These are phyloP conservation scores for Nepenthes mirabilis DNA, from an alignment of 148 eudicot species.

Conservation along the genomic window DNA sequence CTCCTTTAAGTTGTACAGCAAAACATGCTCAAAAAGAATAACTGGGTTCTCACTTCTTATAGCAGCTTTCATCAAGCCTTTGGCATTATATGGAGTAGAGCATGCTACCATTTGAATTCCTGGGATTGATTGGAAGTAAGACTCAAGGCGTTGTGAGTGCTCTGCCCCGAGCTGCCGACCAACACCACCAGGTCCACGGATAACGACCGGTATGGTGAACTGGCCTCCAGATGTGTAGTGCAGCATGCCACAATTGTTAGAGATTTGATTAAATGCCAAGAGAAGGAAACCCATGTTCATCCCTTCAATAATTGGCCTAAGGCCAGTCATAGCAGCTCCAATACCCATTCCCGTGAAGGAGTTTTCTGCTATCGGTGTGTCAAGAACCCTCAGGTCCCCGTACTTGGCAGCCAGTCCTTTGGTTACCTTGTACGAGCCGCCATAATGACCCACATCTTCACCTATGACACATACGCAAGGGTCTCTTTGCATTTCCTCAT, in stretches of 20 bases:
- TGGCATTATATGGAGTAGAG: slow-evolving; percentile 82
- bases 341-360: slow-evolving; percentile 89
- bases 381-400: slow-evolving; percentile 78
- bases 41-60: slow-evolving; percentile 82
- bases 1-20: slow-evolving; percentile 81
- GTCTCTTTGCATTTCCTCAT: slow-evolving; percentile 89
- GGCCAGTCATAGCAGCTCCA: slow-evolving; percentile 93
- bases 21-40: slow-evolving; percentile 77
- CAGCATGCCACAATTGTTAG: slow-evolving; percentile 85
- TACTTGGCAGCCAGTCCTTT: slow-evolving; percentile 59
- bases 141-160: slow-evolving; percentile 79
- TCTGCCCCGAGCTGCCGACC: slow-evolving; percentile 93
- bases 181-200: slow-evolving; percentile 90
- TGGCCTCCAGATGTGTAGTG: slow-evolving; percentile 96
- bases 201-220: slow-evolving; percentile 73
- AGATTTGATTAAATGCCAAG: slow-evolving; percentile 80
- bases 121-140: slow-evolving; percentile 74
- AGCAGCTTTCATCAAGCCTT: slow-evolving; percentile 89
- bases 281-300: slow-evolving; percentile 94
- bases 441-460: slow-evolving; percentile 89
- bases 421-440: slow-evolving; percentile 82
- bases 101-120: slow-evolving; percentile 94
- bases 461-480: slow-evolving; percentile 62
- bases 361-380: slow-evolving; percentile 88
- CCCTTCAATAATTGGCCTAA: slow-evolving; percentile 79